phyloP scores from a whole-genome alignment of 2,329 filamentous ascomycete genomes.

The Botrytis pseudocinerea region DNA sequence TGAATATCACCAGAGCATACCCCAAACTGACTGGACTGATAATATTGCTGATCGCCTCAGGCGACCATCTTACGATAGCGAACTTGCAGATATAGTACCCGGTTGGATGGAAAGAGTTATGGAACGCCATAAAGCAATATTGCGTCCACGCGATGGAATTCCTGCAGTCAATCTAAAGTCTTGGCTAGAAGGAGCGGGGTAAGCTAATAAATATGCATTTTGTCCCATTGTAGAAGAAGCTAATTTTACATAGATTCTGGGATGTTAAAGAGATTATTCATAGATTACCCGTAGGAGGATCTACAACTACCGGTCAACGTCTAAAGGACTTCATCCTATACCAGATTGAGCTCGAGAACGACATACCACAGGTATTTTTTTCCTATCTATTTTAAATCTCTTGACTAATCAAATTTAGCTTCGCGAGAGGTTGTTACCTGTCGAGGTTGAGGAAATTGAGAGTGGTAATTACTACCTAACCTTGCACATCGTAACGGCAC shows the following conservation, averaged over 20 bases:
- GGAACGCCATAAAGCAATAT: constrained; percentile 33
- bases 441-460: constrained; percentile 25
- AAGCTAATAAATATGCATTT: constrained; percentile 17
- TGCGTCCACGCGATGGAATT: constrained; percentile 37
- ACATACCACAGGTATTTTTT: constrained; percentile 19
- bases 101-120: constrained; percentile 37
- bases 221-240: not conserved
- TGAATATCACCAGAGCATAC: constrained; percentile 29
- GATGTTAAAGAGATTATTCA: constrained; percentile 38
- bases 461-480: constrained; percentile 36
- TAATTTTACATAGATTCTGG: constrained; percentile 35
- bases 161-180: constrained; percentile 37
- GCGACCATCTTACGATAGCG: constrained; percentile 29
- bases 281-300: constrained; percentile 33
- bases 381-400: not conserved
- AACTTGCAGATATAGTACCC: constrained; percentile 34
- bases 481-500: constrained; percentile 39
- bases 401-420: constrained; percentile 30
- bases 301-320: constrained; percentile 1
- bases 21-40: constrained; percentile 35
- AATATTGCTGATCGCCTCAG: constrained; percentile 36
- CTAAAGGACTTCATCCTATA: constrained; percentile 20
- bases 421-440: constrained; percentile 24
- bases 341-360: constrained; percentile 27
- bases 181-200: constrained; percentile 39